These are phyloP conservation scores for Rickenella mellea DNA, from an alignment of 768 basidiomycete species.

Conservation along the genomic window DNA sequence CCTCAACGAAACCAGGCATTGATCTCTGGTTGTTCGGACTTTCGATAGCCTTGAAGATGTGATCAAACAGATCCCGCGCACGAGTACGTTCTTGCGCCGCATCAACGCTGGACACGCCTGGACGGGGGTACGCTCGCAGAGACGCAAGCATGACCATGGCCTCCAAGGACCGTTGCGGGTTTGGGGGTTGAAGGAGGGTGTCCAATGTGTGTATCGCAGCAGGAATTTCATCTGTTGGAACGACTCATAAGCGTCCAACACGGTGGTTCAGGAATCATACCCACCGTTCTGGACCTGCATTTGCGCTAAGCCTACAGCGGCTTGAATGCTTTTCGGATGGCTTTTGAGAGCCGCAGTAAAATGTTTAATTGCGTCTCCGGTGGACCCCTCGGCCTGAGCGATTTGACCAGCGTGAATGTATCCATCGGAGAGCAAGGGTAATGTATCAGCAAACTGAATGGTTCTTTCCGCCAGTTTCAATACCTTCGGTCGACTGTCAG, in stretches of 20 bases:
- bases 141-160: slow-evolving; percentile 86
- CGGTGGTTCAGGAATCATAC: slow-evolving; percentile 5
- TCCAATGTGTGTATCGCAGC: slow-evolving; percentile 84
- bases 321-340: slow-evolving; percentile 65
- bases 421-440: slow-evolving; percentile 77
- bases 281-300: slow-evolving; percentile 80
- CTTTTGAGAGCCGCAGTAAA: slow-evolving; percentile 60
- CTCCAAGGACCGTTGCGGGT: slow-evolving; percentile 62
- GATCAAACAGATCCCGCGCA: slow-evolving; percentile 78
- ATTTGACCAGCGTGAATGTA: slow-evolving; percentile 78
- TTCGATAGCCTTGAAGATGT: slow-evolving; percentile 49
- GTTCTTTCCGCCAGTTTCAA: slow-evolving; percentile 91
- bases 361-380: slow-evolving; percentile 54
- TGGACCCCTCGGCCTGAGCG: slow-evolving; percentile 59
- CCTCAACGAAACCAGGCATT: slow-evolving; percentile 54
- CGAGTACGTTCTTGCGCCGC: slow-evolving; percentile 56
- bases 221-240: slow-evolving; percentile 58
- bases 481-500: slow-evolving; percentile 50
- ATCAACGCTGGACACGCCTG: slow-evolving; percentile 70
- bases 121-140: slow-evolving; percentile 73
- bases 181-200: slow-evolving; percentile 58
- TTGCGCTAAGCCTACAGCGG: slow-evolving; percentile 79
- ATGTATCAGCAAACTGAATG: slow-evolving; percentile 87
- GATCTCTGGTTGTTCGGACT: slow-evolving; percentile 11
- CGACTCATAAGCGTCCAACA: slow-evolving; percentile 1